Percentiles rank a stretch among this genome's conserved stretches.
Conservation (phyloP, 768 basidiomycete species). For the Sarcomyxa edulis region DNA sequence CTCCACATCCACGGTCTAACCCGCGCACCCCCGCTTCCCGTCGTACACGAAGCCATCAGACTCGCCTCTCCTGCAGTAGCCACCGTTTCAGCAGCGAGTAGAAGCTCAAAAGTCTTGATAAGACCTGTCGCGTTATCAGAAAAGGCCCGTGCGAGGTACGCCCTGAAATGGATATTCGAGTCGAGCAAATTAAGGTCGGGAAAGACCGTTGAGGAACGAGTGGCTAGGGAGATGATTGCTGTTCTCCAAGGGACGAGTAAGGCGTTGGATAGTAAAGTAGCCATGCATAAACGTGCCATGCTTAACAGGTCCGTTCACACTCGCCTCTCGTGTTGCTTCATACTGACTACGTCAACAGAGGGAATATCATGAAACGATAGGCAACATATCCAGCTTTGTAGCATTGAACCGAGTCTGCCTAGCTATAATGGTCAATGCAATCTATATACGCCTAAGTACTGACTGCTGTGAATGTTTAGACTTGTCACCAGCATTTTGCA, state of each 20-base stretch:
- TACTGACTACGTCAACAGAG: too few species aligned
- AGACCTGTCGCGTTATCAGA: conserved; percentile 74
- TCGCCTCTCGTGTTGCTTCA: too few species aligned
- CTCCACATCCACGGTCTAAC: conserved; percentile 70
- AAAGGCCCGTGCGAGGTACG: conserved; percentile 70
- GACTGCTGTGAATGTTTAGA: too few species aligned
- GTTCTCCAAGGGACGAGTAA: conserved; percentile 60
- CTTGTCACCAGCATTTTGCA: too few species aligned
- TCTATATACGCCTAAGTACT: too few species aligned
- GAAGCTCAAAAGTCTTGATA: conserved; percentile 58
- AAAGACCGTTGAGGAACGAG: conserved; percentile 54
- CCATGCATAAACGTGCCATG: conserved; percentile 65
- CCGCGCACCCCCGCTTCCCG: conserved; percentile 70
- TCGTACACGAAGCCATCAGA: conserved; percentile 69
- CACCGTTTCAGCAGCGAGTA: conserved; percentile 48
- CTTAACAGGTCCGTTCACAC: conserved; percentile 62
- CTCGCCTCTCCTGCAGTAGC: conserved; percentile 69
- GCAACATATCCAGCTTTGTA: too few species aligned
- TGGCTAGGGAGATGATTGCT: conserved; percentile 75
- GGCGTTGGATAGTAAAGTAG: conserved; percentile 56
- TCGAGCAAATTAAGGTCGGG: conserved; percentile 54
- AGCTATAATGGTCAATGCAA: too few species aligned
- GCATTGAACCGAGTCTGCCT: too few species aligned
- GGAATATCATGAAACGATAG: too few species aligned
- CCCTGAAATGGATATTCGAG: conserved; percentile 66